Percentiles rank a stretch among this genome's conserved stretches.
Evolutionary conservation across 345 rosid genomes (phyloP).

Genomic region (Hypericum androsaemum): DNA sequence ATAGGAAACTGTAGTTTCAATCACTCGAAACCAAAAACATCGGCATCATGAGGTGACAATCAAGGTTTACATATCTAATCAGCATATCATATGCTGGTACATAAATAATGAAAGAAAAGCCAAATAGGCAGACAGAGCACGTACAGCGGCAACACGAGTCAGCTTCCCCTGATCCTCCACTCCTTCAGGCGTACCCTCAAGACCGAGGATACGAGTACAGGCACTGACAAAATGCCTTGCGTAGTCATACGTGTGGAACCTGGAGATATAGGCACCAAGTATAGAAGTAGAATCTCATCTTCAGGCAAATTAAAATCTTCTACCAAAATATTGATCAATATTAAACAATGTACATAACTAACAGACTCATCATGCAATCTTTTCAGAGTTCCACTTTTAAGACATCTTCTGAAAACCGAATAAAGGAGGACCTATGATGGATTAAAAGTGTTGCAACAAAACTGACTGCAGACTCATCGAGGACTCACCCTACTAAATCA

Average conservation of each 20-base stretch:
- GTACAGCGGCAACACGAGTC: constrained; percentile 47
- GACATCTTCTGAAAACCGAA: too few species aligned
- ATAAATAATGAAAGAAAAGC: not conserved
- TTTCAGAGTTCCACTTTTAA: too few species aligned
- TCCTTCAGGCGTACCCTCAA: constrained; percentile 61
- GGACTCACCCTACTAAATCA: constrained; percentile 45
- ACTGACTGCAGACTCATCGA: not conserved
- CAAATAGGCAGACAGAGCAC: constrained; percentile 11
- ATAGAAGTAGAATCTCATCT: constrained; percentile 3
- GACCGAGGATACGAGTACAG: constrained; percentile 55
- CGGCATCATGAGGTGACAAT: constrained; percentile 17
- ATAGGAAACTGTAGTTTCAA: constrained; percentile 47
- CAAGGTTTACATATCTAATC: too few species aligned
- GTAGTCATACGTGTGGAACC: constrained; percentile 53
- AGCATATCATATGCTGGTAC: constrained; percentile 9
- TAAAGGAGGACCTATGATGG: constrained; percentile 2
- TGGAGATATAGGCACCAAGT: constrained; percentile 13
- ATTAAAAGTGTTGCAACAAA: not conserved
- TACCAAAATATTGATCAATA: too few species aligned
- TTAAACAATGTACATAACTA: too few species aligned
- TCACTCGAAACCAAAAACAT: constrained; percentile 19
- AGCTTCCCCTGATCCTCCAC: constrained; percentile 58
- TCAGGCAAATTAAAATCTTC: too few species aligned
- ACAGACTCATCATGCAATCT: too few species aligned
- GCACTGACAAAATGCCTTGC: constrained; percentile 64